Evolutionary conservation across 805 yeast species (phyloP), one percentile per base, ranked within the genome.

Genomic region (Cyberlindnera bimundalis): DNA sequence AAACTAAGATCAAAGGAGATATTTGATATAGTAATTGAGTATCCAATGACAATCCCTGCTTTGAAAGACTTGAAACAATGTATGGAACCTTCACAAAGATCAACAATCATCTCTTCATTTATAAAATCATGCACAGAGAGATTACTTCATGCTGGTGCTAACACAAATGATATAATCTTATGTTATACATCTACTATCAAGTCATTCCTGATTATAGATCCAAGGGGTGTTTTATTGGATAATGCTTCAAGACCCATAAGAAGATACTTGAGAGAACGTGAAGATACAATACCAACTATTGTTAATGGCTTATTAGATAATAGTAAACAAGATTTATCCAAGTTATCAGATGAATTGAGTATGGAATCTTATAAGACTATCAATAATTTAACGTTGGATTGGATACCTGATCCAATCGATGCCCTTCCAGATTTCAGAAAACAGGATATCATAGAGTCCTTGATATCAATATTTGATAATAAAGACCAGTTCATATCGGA

Each of bases 331-430:
- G 45, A 45, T 26, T 65, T 84, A 21, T 58, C 66, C 6, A 85
- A 79, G 39, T 57, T 87, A 20, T 71, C 82, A 0, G 63, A 65
- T 5, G 83, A 80, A 45, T 62, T 88, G 11, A 48, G 60, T 15
- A 56, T 52, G 11, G 54, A 59, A 16, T 40, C 52, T 0, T 37
- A 42, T 7, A 37, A 53, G 5, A 47, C 53, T 2, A 29, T 43
- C 7, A 42, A 50, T 23, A 46, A 50, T 15, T 25, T 52, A 8
- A 45, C 47, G 29, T 53, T 78, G 3, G 66, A 73, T 34, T 87
- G 96, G 96, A 59, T 60, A 8, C 96, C 96, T 0, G 95, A 86
- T 51, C 96, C 96, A 0, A 73, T 85, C 13, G 96, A 88, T 63
- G 95, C 96, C 0, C 73, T 89, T n/a, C 86, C 90, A 0, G 95